These are phyloP conservation scores for Solanum neorickii DNA, from an alignment of 257 asterid genomes.

Conservation along the genomic window DNA sequence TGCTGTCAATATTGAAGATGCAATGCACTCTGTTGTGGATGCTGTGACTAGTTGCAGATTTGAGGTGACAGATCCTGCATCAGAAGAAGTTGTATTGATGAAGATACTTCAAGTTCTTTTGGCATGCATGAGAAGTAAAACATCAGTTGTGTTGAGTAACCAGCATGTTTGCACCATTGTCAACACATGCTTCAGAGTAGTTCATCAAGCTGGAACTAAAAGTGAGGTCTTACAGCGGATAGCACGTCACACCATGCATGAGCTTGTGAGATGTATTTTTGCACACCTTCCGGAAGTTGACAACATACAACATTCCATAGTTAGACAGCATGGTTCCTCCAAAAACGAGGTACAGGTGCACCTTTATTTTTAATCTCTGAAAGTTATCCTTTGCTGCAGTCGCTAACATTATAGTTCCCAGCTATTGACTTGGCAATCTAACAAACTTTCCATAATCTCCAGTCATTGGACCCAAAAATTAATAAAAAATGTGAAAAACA, in stretches of 20 bases:
- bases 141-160: constrained; percentile 76
- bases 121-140: constrained; percentile 91
- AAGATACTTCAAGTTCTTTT: constrained; percentile 93
- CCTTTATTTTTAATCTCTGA: background rate
- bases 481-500: background rate
- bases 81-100: constrained; percentile 91
- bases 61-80: constrained; percentile 92
- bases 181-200: constrained; percentile 76
- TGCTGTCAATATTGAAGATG: constrained; percentile 65
- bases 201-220: constrained; percentile 92
- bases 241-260: constrained; percentile 95
- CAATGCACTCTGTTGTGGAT: constrained; percentile 86
- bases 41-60: constrained; percentile 97
- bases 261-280: constrained; percentile 85
- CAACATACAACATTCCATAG: constrained; percentile 52
- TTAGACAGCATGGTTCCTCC: constrained; percentile 53
- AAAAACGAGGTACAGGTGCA: constrained; percentile 43
- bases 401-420: background rate
- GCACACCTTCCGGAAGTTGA: constrained; percentile 82
- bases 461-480: background rate
- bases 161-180: constrained; percentile 91
- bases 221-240: constrained; percentile 85
- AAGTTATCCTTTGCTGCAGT: background rate
- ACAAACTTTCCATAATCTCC: background rate
- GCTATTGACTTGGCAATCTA: background rate